Conservation (phyloP, 2,329 filamentous ascomycete species). For the Chaetomiaceae sp. region DNA sequence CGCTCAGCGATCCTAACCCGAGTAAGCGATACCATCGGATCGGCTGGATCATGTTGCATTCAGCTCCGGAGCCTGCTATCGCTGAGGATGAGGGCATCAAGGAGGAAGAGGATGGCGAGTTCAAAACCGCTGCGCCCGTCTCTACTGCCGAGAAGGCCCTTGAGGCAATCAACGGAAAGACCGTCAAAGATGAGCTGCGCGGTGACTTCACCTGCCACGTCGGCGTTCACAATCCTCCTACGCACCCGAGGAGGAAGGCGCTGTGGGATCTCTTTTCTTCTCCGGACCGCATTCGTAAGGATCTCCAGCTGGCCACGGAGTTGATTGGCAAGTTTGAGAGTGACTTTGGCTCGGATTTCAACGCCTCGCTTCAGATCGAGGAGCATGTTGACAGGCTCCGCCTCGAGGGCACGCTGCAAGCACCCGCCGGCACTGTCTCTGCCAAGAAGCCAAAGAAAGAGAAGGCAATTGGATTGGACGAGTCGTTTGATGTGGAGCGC, state of each 20-base stretch:
- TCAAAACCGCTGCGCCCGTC: conserved; percentile 45
- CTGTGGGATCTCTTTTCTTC: conserved; percentile 95
- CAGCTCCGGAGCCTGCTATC: conserved; percentile 59
- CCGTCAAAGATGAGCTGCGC: conserved; percentile 85
- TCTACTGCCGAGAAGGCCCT: conserved; percentile 78
- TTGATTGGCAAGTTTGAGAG: conserved; percentile 79
- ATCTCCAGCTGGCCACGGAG: conserved; percentile 75
- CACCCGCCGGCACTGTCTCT: conserved; percentile 47
- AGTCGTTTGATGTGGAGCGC: conserved; percentile 62
- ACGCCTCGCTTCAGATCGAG: conserved; percentile 75
- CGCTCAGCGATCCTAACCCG: conserved; percentile 92
- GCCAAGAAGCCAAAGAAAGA: conserved; percentile 58
- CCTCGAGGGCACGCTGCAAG: conserved; percentile 69
- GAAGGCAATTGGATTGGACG: conserved; percentile 54
- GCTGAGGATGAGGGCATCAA: conserved; percentile 67
- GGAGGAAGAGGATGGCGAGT: conserved; percentile 52
- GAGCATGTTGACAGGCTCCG: conserved; percentile 78
- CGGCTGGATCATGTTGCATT: conserved; percentile 95
- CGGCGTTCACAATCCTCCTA: conserved; percentile 85
- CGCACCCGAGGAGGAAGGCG: conserved; percentile 84
- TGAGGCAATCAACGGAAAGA: conserved; percentile 95
- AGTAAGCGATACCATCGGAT: conserved; percentile 96
- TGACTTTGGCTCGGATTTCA: conserved; percentile 70
- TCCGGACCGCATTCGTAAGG: conserved; percentile 86
- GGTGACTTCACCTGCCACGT: conserved; percentile 98